Evolutionary conservation across 1,284 basidiomycete genomes (phyloP).

Genomic region (Coniophora puteana): DNA sequence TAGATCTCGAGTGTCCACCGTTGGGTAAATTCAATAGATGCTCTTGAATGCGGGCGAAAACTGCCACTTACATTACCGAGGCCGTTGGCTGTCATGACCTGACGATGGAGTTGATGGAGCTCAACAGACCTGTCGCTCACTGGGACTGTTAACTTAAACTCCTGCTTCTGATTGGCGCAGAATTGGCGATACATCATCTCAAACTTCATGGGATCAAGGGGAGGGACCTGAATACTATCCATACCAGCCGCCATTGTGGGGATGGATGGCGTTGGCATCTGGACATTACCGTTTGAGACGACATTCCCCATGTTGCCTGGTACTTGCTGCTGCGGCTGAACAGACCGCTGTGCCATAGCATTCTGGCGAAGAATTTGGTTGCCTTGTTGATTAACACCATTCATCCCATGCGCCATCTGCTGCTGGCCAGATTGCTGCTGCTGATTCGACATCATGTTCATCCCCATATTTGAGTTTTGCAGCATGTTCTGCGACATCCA

Average conservation of each 20-base stretch:
- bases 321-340: no score
- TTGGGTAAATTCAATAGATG: conserved; percentile 42
- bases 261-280: conserved; percentile 15
- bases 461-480: no score
- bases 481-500: no score
- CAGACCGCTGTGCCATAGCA: no score
- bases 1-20: no score
- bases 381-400: no score
- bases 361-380: no score
- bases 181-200: conserved; percentile 45
- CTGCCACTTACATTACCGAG: conserved; percentile 36
- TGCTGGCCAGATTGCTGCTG: no score
- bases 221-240: no score
- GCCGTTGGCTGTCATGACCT: conserved; percentile 58
- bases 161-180: conserved; percentile 35
- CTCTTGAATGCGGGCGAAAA: conserved; percentile 7
- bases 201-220: conserved; percentile 48
- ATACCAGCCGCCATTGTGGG: conserved; percentile 8
- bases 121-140: conserved; percentile 53
- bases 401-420: no score
- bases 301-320: conserved; percentile 19
- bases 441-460: no score
- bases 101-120: conserved; percentile 50
- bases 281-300: conserved; percentile 14
- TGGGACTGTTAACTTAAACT: conserved; percentile 37